Base-by-base conservation (phyloP, 1,284 basidiomycete genomes). In the Gomphus bonarii region DNA sequence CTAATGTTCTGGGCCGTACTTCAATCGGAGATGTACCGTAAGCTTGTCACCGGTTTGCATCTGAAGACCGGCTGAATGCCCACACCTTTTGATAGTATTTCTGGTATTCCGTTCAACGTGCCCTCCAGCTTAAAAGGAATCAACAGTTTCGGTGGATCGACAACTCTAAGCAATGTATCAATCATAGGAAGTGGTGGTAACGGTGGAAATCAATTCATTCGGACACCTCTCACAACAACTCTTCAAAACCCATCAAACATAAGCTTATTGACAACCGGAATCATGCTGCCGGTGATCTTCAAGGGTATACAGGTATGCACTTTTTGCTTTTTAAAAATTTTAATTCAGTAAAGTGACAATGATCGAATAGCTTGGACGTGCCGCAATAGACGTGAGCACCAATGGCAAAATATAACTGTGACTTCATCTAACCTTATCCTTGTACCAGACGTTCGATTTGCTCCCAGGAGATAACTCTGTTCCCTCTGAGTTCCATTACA, bases 181-280 rank as follows among this genome's bases (percentile, higher is more conserved):
- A 78, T 86, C 22, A 69, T 73, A 20, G 84, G 82, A 30, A 84
- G 82, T 61, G 82, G 83, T 38, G 81, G 82, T 46, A 67, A 68
- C 51, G 77, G 75, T 25, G 81, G 80, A 11, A 72, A 72, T 61
- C 70, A 83, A 65, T 86, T 72, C 63, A 74, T 85, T 51, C 65
- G 74, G 25, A 63, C 79, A 3, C 81, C 80, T 2, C 67, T 85
- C 30, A 79, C 72, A 0, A 76, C 80, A 11, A 72, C 68, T 31
- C 70, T 87, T 51, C 64, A 80, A 43, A 88, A 87, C 62, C 85
- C 84, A 8, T 85, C 84, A 7, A 84, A 87, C 63, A 68, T 89
- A 42, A 82, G 84, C 2, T 71, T 90, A 36, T 67, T 75, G 58
- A 88, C 85, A 9, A 73, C 75, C 57, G 73, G 78, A 57, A 72